phyloP scores from a whole-genome alignment of 495 filamentous ascomycete species.

The Talaromyces liani region DNA sequence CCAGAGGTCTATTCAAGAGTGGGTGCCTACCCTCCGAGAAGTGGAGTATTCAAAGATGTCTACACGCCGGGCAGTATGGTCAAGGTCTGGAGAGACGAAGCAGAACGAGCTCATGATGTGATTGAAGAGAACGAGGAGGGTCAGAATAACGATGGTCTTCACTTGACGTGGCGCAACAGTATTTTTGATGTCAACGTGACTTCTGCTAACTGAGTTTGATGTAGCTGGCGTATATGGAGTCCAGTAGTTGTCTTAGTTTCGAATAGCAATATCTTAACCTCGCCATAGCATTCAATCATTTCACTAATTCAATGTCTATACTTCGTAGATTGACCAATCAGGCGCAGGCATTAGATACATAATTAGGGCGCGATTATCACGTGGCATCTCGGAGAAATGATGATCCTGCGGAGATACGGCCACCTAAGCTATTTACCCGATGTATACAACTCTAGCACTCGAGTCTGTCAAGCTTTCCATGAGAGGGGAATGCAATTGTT shows the following conservation, averaged over 20 bases:
- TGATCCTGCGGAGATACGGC: conserved; percentile 8
- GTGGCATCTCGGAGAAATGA: background rate
- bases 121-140: conserved; percentile 43
- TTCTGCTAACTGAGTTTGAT: background rate
- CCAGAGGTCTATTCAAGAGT: conserved; percentile 66
- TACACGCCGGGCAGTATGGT: conserved; percentile 86
- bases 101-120: conserved; percentile 54
- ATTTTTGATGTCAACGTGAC: conserved; percentile 61
- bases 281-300: conserved; percentile 25
- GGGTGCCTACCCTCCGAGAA: conserved; percentile 54
- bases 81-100: conserved; percentile 80
- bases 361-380: background rate
- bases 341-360: background rate
- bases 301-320: background rate
- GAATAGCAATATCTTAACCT: background rate
- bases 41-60: conserved; percentile 69
- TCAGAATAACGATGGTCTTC: conserved; percentile 19
- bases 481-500: background rate
- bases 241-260: background rate
- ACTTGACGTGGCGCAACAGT: conserved; percentile 65
- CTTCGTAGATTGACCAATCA: background rate
- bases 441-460: background rate
- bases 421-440: conserved; percentile 3
- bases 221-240: background rate
- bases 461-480: background rate